phyloP scores from a whole-genome alignment of 1,284 basidiomycete species.

The Megacollybia platyphylla region DNA sequence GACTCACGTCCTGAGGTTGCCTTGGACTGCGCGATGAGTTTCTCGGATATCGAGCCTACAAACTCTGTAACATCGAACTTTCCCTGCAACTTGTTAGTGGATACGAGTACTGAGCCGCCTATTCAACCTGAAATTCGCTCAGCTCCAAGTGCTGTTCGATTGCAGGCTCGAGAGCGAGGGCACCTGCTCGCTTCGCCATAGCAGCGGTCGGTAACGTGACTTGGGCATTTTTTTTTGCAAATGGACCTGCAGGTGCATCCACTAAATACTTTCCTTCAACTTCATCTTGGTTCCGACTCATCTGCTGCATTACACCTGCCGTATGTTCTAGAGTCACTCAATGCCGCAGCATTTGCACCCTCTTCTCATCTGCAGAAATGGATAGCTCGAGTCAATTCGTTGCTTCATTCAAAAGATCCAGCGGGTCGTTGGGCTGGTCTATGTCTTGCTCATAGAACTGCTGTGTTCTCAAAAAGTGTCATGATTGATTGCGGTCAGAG shows the following conservation, averaged over 20 bases:
- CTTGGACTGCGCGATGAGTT: conserved; percentile 75
- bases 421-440: conserved; percentile 67
- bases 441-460: conserved; percentile 54
- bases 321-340: conserved; percentile 40
- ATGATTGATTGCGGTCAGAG: conserved; percentile 59
- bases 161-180: conserved; percentile 27
- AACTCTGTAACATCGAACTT: conserved; percentile 92
- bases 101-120: background rate
- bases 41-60: conserved; percentile 75
- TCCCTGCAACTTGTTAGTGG: conserved; percentile 32
- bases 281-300: conserved; percentile 56
- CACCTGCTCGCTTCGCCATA: conserved; percentile 15
- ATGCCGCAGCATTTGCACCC: conserved; percentile 33
- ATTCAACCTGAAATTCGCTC: conserved; percentile 51
- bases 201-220: background rate
- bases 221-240: background rate
- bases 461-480: conserved; percentile 36
- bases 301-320: conserved; percentile 45
- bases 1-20: conserved; percentile 68
- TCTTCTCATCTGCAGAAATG: conserved; percentile 63
- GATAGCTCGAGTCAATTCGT: conserved; percentile 51
- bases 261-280: conserved; percentile 54
- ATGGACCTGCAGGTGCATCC: conserved; percentile 26
- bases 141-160: conserved; percentile 55
- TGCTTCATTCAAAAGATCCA: conserved; percentile 62